Evolutionary conservation across 2,329 filamentous ascomycete species (phyloP).

Genomic region (Colletotrichum sansevieriae): DNA sequence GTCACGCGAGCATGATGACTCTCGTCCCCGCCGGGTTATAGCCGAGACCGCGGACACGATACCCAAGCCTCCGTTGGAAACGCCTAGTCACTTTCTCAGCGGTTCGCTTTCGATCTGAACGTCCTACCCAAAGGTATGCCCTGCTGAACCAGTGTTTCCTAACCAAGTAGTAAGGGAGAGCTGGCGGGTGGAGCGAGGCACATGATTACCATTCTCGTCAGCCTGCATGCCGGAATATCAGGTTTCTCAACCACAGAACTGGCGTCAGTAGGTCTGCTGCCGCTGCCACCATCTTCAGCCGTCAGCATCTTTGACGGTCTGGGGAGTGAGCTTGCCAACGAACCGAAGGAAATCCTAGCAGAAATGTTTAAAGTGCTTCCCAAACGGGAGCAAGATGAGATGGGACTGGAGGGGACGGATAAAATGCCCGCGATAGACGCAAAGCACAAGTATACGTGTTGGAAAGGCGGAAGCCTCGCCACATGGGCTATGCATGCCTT

Average conservation of each 20-base stretch:
- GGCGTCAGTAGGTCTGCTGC: background rate
- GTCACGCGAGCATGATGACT: background rate
- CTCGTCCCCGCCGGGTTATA: background rate
- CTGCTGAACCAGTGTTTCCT: background rate
- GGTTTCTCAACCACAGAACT: background rate
- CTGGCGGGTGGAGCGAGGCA: background rate
- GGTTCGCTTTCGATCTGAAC: background rate
- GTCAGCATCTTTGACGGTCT: background rate
- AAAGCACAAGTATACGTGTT: background rate
- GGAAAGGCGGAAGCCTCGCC: background rate
- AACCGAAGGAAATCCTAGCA: background rate
- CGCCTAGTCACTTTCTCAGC: background rate
- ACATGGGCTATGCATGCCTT: slow-evolving; percentile 2
- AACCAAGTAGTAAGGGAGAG: background rate
- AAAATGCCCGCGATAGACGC: background rate
- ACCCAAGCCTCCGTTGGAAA: background rate
- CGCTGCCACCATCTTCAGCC: background rate
- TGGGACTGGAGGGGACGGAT: background rate
- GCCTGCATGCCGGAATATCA: background rate
- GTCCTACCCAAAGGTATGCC: background rate
- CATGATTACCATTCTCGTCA: background rate
- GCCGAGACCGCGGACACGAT: background rate
- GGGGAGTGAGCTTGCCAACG: background rate
- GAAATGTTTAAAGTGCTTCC: background rate
- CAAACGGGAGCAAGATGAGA: background rate